These are phyloP conservation scores for Biscogniauxia mediterranea DNA, from an alignment of 2,329 filamentous ascomycete species.

Conservation along the genomic window DNA sequence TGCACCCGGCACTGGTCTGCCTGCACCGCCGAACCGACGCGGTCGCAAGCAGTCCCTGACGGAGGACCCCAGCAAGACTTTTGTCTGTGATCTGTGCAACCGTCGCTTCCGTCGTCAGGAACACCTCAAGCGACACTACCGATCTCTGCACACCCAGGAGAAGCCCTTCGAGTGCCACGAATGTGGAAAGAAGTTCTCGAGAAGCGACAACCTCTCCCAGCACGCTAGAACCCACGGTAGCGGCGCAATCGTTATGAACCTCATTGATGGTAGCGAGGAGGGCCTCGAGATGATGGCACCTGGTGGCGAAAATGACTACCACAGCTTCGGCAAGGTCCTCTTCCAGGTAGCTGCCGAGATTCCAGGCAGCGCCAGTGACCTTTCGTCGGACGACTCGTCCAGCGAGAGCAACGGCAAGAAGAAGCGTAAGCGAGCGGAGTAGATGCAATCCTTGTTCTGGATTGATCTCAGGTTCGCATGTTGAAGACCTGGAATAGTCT, in stretches of 20 bases:
- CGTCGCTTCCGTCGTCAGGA: constrained; percentile 97
- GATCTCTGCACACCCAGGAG: constrained; percentile 95
- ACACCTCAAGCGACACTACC: constrained; percentile 97
- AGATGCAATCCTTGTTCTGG: constrained; percentile 27
- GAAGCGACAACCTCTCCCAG: constrained; percentile 95
- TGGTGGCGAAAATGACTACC: constrained; percentile 58
- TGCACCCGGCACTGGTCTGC: constrained; percentile 42
- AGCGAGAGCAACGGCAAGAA: constrained; percentile 57
- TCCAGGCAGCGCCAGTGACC: constrained; percentile 62
- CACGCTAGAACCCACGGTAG: constrained; percentile 91
- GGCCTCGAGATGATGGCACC: constrained; percentile 42
- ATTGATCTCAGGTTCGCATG: constrained; percentile 25
- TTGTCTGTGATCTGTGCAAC: constrained; percentile 93
- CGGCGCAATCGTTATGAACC: constrained; percentile 86
- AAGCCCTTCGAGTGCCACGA: constrained; percentile 98
- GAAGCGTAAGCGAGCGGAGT: constrained; percentile 76
- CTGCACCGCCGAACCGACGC: constrained; percentile 75
- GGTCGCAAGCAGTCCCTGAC: constrained; percentile 98
- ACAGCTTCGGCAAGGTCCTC: constrained; percentile 70
- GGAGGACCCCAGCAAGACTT: constrained; percentile 97
- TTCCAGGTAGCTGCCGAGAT: constrained; percentile 78
- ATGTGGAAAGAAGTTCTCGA: constrained; percentile 98
- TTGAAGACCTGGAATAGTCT: constrained; percentile 31
- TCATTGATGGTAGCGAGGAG: constrained; percentile 70
- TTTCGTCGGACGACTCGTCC: constrained; percentile 51